Percentiles rank a stretch among this genome's conserved stretches.
Evolutionary conservation across 2,329 filamentous ascomycete genomes (phyloP).

Genomic region (Malbranchea zuffiana): DNA sequence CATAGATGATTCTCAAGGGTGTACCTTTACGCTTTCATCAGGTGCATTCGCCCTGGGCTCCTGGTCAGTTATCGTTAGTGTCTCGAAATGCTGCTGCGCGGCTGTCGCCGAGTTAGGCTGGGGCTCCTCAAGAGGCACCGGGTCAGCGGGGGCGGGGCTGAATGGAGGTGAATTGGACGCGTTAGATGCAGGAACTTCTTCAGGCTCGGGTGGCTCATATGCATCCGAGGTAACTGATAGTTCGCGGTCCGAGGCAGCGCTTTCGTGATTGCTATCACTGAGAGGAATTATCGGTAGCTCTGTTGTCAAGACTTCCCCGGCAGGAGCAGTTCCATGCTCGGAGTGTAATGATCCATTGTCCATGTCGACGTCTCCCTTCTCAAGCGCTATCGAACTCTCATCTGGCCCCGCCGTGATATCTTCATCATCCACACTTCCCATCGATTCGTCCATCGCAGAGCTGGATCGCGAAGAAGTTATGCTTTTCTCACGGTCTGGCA

Average conservation of each 20-base stretch:
- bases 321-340: too few species aligned
- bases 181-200: conserved; percentile 19
- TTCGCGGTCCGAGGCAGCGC: conserved; percentile 19
- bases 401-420: neutral
- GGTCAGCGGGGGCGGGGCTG: conserved; percentile 31
- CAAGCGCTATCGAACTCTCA: too few species aligned
- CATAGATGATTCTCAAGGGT: conserved; percentile 20
- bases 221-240: conserved; percentile 37
- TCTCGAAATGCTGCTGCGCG: conserved; percentile 19
- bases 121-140: too few species aligned
- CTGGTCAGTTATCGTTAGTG: conserved; percentile 26
- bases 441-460: conserved; percentile 33
- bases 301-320: too few species aligned
- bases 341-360: too few species aligned
- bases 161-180: conserved; percentile 33
- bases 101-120: conserved; percentile 19
- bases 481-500: conserved; percentile 9
- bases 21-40: conserved; percentile 19
- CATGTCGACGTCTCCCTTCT: too few species aligned
- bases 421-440: conserved; percentile 17
- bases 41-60: conserved; percentile 18
- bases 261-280: conserved; percentile 9
- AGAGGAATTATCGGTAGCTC: too few species aligned
- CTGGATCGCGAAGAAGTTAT: conserved; percentile 20
- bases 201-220: conserved; percentile 46